These are phyloP conservation scores for Parietaria judaica DNA, from an alignment of 306 rosid genomes.

Conservation along the genomic window DNA sequence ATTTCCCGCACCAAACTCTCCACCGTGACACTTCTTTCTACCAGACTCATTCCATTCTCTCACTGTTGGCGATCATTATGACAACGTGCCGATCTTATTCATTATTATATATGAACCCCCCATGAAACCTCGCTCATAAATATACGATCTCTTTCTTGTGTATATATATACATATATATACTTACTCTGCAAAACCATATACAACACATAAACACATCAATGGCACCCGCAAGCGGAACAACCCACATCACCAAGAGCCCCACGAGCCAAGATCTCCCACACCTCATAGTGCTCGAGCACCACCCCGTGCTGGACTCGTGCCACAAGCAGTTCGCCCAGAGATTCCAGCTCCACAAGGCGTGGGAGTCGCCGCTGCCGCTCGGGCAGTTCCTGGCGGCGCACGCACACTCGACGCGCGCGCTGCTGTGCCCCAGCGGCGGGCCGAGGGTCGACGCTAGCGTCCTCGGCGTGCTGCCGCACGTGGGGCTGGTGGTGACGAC, in stretches of 20 bases:
- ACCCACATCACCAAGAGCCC: background rate
- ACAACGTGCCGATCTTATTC: no score
- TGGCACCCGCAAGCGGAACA: no score
- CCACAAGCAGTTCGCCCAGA: background rate
- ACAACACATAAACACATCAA: no score
- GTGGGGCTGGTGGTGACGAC: conserved; percentile 18
- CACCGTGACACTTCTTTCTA: no score
- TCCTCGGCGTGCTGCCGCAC: conserved; percentile 22
- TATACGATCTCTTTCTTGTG: no score
- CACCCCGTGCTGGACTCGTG: background rate
- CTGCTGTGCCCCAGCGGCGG: conserved; percentile 13
- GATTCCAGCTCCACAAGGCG: conserved; percentile 16
- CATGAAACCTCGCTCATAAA: no score
- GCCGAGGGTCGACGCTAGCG: conserved; percentile 6
- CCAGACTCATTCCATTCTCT: no score
- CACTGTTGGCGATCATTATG: no score
- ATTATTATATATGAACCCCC: no score
- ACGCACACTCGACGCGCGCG: conserved; percentile 21
- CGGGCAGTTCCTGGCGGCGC: conserved; percentile 13
- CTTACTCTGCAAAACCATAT: no score
- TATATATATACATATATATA: no score
- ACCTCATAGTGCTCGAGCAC: background rate
- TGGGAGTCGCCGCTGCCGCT: conserved; percentile 22
- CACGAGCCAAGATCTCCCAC: background rate
- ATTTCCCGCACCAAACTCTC: no score